Evolutionary conservation across 169 alveolate species (phyloP), one percentile per base, ranked within the genome.

Genomic region (Plasmodium coatneyi): DNA sequence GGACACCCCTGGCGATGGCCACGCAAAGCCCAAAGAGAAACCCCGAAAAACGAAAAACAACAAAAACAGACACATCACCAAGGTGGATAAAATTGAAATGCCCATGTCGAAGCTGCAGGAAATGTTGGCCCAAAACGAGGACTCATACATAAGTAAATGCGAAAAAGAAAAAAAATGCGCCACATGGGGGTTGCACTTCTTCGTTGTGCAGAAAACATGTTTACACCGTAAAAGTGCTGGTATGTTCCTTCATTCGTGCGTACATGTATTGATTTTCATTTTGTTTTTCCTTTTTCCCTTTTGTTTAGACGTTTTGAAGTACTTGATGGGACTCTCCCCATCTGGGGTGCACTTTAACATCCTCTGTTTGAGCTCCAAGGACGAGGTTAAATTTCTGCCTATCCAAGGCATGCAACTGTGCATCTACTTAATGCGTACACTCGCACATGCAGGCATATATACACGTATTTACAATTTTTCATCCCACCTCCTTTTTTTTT

Each of bases 331-430:
- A 14, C 46, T 87, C 56, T 87, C 93, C 14, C 93, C 93, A 34
- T 87, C 93, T 19, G 93, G 93, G 9, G 87, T 87, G 19, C 93
- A 87, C 71, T 87, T 71, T 71, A 87, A 87, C 46, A 87, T 87
- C n/a, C 46, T 87, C 30, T 87, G 82, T 19, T 28, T 87, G 71
- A 87, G 89, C 52, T 56, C 93, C 71, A 34, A 19, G 54, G 72
- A 87, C 32, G 93, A 87, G 93, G 93, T 87, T 41, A 87, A 30
- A 30, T 32, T 30, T 72, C 22, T 72, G 7, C 52, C 19, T 72
- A 9, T 30, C 30, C 52, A 30, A 22, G 10, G 10, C 30, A 22
- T 14, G 19, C 25, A 32, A 30, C 32, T 12, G 30, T 72, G 10
- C 41, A 30, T 1, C 14, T 60, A 5, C 32, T 30, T 16, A 72